Evolutionary conservation across 2,329 filamentous ascomycete species (phyloP), one percentile per base, ranked within the genome.

Genomic region (Apiospora koreana): DNA sequence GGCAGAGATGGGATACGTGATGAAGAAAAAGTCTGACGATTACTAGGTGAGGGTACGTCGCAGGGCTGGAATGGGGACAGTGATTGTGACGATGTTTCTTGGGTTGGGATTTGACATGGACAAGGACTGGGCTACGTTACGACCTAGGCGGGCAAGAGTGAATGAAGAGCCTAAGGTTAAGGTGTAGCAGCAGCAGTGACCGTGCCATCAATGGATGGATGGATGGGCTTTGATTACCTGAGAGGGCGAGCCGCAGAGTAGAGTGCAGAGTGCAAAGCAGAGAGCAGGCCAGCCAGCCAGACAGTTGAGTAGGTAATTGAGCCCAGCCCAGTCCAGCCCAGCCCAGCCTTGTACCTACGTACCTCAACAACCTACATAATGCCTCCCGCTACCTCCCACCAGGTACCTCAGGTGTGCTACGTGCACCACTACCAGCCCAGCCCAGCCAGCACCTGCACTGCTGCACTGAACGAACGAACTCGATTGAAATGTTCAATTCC

Each of bases 141-240:
- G 54, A 62, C 54, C 54, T 62, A 62, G 54, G 54, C 54, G 54
- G 54, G 54, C 54, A 62, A 62, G 54, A 62, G 54, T 62, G 54
- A 62, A 62, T 62, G 54, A 62, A 62, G 54, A 62, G 54, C 54
- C 54, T 62, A 62, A 62, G 54, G 54, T 62, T 62, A 62, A 62
- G 54, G 54, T 62, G 54, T 62, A 62, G 54, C 31, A 62, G 54
- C 54, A 58, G 41, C 54, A 62, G 54, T 62, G 54, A 38, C 54
- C 54, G 54, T 62, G 54, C 54, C 54, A n/a, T 62, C 54, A 62
- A 62, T 62, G 54, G 54, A 62, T 62, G 54, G 31, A 12, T 43
- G 12, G 41, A 10, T 43, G 41, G 12, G 4, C 14, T 58, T 38
- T 35, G 54, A n/a, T 62, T 62, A 38, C 54, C 54, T 62, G 54